Base-by-base conservation (phyloP, 208 protist genomes). In the Leishmania turanica region DNA sequence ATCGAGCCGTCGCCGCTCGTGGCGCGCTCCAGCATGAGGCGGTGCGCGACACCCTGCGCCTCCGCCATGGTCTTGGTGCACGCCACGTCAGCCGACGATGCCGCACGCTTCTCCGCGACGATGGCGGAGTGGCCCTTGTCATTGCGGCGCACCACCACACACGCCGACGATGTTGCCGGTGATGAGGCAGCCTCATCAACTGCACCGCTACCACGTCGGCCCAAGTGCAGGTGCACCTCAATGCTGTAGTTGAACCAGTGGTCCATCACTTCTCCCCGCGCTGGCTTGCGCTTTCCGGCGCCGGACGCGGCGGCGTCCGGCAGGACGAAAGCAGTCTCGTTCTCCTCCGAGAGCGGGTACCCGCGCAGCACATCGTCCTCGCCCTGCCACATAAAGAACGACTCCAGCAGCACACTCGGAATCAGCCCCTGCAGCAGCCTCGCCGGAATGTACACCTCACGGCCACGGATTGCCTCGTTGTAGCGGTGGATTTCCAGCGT, bases 331-430 rank as follows among this genome's bases (percentile, higher is more conserved):
- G 79, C 79, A 34, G 79, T 47, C 51, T 78, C 78, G 62, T 47
- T 79, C 62, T 82, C 78, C 72, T 86, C 75, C 47, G 81, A 80
- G n/a, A 84, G 40, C 4, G 87, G 76, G 81, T 96, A 94, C n/a
- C 93, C 91, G 21, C 94, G 91, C 65, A 97, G 64, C 66, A 96
- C 84, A 58, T 94, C 86, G 72, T 96, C 91, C 81, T 92, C 87
- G 54, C 93, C 92, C 60, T 95, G 91, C 94, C 94, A 97, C 56
- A 97, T 86, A 51, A 91, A 87, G 82, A 97, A 96, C 24, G 86
- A 77, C 89, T 97, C 94, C 27, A 97, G 89, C 47, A 97, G 81
- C 34, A 80, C 90, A 51, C 90, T 88, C 17, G 94, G 94, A 64
- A 97, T 69, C 19, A 96, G 42, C 24, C 94, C 94, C 73, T 96